Evolutionary conservation across 768 basidiomycete species (phyloP), one percentile per base, ranked within the genome.

Genomic region (Pulveroboletus sp.): DNA sequence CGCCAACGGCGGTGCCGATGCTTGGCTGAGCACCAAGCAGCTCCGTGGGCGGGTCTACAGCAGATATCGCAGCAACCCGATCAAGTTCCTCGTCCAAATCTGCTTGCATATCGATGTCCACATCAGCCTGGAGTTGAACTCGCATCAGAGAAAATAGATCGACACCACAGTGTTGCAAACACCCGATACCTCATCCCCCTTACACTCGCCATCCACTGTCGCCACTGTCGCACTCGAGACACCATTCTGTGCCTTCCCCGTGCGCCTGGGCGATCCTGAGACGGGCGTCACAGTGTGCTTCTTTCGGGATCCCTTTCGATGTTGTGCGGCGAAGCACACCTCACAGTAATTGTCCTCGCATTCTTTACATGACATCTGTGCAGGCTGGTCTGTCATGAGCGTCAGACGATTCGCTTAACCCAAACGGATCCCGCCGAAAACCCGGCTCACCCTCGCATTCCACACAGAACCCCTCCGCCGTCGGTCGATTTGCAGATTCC

Each of bases 271-370:
- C 37, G 53, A 53, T 12, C 53, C 55, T 11, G 61, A 55, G 31
- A 89, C 58, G 35, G 79, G 71, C 56, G 76, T 83, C 12, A 73
- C 71, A 6, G 67, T 61, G 63, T 92, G 90, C 33, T 65, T 66
- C 65, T 84, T 89, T 43, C 90, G 76, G 3, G 82, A 75, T 8
- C 90, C 90, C 58, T 92, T 93, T 41, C 89, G 73, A 66, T 93
- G 90, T 61, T 88, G 88, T 1, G 89, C 79, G 9, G 85, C 79
- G 65, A 86, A 93, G 73, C 90, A 93, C 21, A 93, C 90, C 62
- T 90, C 85, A 52, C 90, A 92, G 60, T 82, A 92, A 17, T 74
- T 66, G 62, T 92, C 90, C 3, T 61, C 70, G 63, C 90, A 93
- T 10, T 77, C 76, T 60, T 85, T 81, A 61, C 90, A 93, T 44